phyloP scores from a whole-genome alignment of 2,329 filamentous ascomycete species.

The Pseudogymnoascus verrucosus region DNA sequence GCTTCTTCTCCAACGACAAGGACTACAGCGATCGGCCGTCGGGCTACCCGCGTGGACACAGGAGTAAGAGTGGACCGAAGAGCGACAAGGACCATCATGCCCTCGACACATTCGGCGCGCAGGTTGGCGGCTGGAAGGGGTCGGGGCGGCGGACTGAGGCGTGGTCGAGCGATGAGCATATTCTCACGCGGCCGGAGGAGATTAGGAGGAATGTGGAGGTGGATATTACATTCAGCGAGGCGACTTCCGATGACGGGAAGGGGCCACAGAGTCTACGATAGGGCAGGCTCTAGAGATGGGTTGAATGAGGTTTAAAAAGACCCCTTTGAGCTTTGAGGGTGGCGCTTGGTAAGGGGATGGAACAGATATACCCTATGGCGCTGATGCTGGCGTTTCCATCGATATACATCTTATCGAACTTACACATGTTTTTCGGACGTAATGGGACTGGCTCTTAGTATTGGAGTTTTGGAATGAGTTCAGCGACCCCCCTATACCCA shows the following conservation, averaged over 20 bases:
- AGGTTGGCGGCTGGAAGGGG: background rate
- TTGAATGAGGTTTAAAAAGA: background rate
- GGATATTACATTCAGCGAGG: constrained; percentile 9
- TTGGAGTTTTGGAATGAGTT: background rate
- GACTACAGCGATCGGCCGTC: background rate
- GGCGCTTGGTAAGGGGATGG: background rate
- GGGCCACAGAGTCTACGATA: background rate
- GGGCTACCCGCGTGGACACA: background rate
- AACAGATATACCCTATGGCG: constrained; percentile 1
- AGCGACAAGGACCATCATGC: background rate
- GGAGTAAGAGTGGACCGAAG: background rate
- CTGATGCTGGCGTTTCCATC: background rate
- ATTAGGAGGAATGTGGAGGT: constrained; percentile 9
- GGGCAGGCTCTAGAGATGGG: background rate
- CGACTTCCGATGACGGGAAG: background rate
- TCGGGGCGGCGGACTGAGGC: background rate
- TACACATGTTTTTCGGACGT: background rate
- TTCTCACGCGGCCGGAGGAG: constrained; percentile 6
- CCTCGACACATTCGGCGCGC: constrained; percentile 4
- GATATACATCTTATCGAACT: background rate
- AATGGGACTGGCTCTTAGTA: background rate
- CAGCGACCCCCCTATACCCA: background rate
- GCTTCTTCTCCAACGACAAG: background rate
- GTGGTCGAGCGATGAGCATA: constrained; percentile 9
- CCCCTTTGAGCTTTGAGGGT: background rate